These are phyloP conservation scores for Sinapis alba DNA, from an alignment of 441 rosid species.

Conservation along the genomic window DNA sequence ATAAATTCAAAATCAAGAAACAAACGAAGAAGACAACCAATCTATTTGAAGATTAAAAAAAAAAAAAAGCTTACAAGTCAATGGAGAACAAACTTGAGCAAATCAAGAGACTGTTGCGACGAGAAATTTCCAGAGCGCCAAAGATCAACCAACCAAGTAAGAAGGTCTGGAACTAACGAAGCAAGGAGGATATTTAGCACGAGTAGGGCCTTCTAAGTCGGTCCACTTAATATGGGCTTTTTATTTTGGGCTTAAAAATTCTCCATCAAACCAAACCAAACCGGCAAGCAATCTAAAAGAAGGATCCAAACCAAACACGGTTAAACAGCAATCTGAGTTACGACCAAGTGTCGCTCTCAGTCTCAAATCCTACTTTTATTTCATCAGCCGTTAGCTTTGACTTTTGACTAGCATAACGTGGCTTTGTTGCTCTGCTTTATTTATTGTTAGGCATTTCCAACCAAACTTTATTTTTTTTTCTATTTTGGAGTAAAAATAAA, in stretches of 20 bases:
- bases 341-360: neutral
- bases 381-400: neutral
- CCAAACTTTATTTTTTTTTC: too few species aligned
- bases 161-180: neutral
- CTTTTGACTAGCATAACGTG: neutral
- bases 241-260: neutral
- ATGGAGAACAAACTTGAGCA: neutral
- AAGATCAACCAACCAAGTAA: neutral
- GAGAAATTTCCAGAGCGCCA: constrained; percentile 19
- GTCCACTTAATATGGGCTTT: constrained; percentile 5
- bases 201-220: constrained; percentile 5
- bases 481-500: too few species aligned
- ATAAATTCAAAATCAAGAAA: neutral
- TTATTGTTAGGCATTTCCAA: too few species aligned
- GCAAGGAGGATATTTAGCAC: neutral
- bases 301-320: neutral
- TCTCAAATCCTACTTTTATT: neutral
- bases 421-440: neutral
- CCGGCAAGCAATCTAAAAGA: neutral
- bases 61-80: neutral
- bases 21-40: neutral
- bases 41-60: neutral
- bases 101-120: constrained; percentile 20
- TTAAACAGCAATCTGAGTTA: neutral
- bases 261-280: neutral